A percentile compares a stretch with the other conserved stretches of the same genome.
Evolutionary conservation across 345 rosid genomes (phyloP).

Genomic region (Lepidium didymum): DNA sequence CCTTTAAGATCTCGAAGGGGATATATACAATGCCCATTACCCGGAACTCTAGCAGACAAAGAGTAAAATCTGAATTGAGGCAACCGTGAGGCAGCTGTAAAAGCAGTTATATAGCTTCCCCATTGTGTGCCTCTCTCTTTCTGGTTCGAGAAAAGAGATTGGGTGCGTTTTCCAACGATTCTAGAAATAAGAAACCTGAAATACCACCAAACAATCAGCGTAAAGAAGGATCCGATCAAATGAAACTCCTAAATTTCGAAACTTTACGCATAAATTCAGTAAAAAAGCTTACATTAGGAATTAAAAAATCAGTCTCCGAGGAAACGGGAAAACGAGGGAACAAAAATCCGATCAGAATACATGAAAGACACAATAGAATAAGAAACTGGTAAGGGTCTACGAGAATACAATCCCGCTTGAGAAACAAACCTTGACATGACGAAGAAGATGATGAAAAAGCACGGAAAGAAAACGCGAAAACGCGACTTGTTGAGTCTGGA

Average conservation of each 20-base stretch:
- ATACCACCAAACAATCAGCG: background rate
- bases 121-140: conserved; percentile 12
- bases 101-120: conserved; percentile 20
- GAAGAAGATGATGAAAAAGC: conserved; percentile 7
- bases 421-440: conserved; percentile 30
- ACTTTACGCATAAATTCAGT: background rate
- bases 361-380: background rate
- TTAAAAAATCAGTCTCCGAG: conserved; percentile 8
- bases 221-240: conserved; percentile 1
- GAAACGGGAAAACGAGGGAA: conserved; percentile 8
- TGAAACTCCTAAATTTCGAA: background rate
- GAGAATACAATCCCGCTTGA: background rate
- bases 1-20: background rate
- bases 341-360: background rate
- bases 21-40: conserved; percentile 5
- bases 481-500: background rate
- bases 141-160: conserved; percentile 3
- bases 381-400: background rate
- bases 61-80: conserved; percentile 11
- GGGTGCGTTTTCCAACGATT: conserved; percentile 12
- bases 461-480: conserved; percentile 3
- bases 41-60: conserved; percentile 9
- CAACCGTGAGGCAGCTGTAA: conserved; percentile 14
- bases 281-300: background rate
- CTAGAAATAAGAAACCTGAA: conserved; percentile 15